Percentiles rank a stretch among this genome's conserved stretches.
Evolutionary conservation across 2,329 filamentous ascomycete genomes (phyloP).

Genomic region (Colletotrichum theobromicola): DNA sequence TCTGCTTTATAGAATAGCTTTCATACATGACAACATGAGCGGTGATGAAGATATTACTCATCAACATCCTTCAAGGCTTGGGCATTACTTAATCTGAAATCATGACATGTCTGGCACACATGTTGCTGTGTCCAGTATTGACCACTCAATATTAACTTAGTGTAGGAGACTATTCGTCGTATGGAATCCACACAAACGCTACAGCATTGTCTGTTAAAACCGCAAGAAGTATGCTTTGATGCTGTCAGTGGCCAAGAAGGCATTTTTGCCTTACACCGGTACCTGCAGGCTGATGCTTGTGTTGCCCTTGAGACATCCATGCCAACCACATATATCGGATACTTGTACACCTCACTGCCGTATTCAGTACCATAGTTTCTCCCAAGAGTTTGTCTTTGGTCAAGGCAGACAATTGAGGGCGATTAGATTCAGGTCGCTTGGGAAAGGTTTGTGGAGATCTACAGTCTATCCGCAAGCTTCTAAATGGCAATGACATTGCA

Average conservation of each 20-base stretch:
- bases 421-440: not conserved
- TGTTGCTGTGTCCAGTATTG: no score
- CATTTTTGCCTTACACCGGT: not conserved
- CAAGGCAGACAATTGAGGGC: not conserved
- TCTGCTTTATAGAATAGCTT: not conserved
- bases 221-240: not conserved
- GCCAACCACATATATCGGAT: not conserved
- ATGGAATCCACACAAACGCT: not conserved
- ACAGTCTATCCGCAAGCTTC: fast-evolving
- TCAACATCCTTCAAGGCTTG: fast-evolving
- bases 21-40: fast-evolving
- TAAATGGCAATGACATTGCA: no score
- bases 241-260: fast-evolving
- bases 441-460: not conserved
- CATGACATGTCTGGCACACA: no score
- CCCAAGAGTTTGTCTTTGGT: fast-evolving
- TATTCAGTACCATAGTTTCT: not conserved
- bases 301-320: not conserved
- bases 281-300: not conserved
- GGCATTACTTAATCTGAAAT: no score
- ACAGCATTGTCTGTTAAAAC: fast-evolving
- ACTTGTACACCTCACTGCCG: not conserved
- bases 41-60: fast-evolving
- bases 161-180: not conserved
- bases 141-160: no score